phyloP scores from a whole-genome alignment of 192 early-diverging fungal genomes.

The Entophlyctis helioformis region DNA sequence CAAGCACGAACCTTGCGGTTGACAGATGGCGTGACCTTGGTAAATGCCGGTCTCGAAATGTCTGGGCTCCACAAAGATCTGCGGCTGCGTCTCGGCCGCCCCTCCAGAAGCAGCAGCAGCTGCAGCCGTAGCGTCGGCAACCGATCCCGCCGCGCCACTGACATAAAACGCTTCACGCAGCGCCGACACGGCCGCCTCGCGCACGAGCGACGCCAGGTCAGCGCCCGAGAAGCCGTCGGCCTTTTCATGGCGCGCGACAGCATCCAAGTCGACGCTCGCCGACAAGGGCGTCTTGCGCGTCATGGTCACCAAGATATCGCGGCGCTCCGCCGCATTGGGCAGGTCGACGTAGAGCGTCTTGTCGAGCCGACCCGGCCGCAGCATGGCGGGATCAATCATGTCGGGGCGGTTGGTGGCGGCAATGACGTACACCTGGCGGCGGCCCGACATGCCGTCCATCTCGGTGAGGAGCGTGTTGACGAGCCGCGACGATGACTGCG shows the following conservation, averaged over 20 bases:
- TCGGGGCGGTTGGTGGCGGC: slow-evolving; percentile 97
- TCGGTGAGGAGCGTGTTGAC: slow-evolving; percentile 97
- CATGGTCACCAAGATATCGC: slow-evolving; percentile 74
- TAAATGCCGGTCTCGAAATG: slow-evolving; percentile 79
- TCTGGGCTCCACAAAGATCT: slow-evolving; percentile 36
- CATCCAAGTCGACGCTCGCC: slow-evolving; percentile 34
- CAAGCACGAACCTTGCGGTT: slow-evolving; percentile 30
- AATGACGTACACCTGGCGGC: slow-evolving; percentile 87
- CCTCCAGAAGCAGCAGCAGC: no score
- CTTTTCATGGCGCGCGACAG: slow-evolving; percentile 23
- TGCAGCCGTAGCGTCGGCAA: no score
- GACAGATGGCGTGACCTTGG: slow-evolving; percentile 71
- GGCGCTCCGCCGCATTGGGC: slow-evolving; percentile 65
- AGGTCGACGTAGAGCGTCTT: slow-evolving; percentile 96
- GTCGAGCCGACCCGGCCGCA: slow-evolving; percentile 91
- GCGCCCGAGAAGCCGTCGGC: slow-evolving; percentile 52
- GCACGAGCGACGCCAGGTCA: slow-evolving; percentile 39
- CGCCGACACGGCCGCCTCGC: slow-evolving; percentile 64
- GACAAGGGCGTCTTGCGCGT: slow-evolving; percentile 65
- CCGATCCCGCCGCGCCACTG: slow-evolving; percentile 12
- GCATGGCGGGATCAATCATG: slow-evolving; percentile 96
- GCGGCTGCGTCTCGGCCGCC: slow-evolving; percentile 2
- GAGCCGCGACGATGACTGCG: slow-evolving; percentile 80
- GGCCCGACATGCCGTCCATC: slow-evolving; percentile 85
- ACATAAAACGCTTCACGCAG: slow-evolving; percentile 50